Percentiles rank a stretch among this genome's conserved stretches.
phyloP scores from a whole-genome alignment of 2,329 filamentous ascomycete genomes.

The Colletotrichum chlorophyti region DNA sequence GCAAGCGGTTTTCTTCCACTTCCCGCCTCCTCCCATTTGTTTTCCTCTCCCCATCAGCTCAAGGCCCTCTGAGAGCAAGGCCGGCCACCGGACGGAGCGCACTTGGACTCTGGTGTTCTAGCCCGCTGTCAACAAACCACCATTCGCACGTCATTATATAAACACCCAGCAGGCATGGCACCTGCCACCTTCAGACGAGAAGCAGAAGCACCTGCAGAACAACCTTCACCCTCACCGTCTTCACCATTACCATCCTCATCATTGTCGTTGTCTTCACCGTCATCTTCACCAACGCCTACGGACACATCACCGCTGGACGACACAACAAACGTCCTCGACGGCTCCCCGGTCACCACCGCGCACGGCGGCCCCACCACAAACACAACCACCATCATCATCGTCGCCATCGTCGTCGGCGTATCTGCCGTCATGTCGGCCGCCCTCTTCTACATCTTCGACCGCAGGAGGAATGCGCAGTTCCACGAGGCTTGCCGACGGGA shows the following conservation, averaged over 20 bases:
- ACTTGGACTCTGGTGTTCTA: background rate
- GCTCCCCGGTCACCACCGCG: background rate
- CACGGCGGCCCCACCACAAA: background rate
- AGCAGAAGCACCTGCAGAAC: background rate
- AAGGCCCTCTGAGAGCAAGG: too few relatives aligned
- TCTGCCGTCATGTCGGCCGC: constrained; percentile 33
- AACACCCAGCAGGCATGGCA: constrained; percentile 23
- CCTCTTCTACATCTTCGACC: constrained; percentile 31
- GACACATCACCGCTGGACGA: background rate
- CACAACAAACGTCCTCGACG: background rate
- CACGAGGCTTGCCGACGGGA: constrained; percentile 32
- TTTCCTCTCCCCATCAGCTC: too few relatives aligned
- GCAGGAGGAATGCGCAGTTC: constrained; percentile 33
- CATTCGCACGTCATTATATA: constrained; percentile 22
- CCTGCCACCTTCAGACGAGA: constrained; percentile 5
- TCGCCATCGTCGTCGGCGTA: constrained; percentile 33
- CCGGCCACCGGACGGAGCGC: background rate
- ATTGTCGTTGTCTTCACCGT: background rate
- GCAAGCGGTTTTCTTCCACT: background rate
- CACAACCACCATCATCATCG: constrained; percentile 29
- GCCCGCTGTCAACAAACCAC: constrained; percentile 16
- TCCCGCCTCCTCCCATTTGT: background rate
- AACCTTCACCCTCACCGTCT: background rate
- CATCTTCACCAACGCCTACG: background rate
- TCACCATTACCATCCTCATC: background rate